Evolutionary conservation across 345 rosid genomes (phyloP).

Genomic region (Pugionium cornutum): DNA sequence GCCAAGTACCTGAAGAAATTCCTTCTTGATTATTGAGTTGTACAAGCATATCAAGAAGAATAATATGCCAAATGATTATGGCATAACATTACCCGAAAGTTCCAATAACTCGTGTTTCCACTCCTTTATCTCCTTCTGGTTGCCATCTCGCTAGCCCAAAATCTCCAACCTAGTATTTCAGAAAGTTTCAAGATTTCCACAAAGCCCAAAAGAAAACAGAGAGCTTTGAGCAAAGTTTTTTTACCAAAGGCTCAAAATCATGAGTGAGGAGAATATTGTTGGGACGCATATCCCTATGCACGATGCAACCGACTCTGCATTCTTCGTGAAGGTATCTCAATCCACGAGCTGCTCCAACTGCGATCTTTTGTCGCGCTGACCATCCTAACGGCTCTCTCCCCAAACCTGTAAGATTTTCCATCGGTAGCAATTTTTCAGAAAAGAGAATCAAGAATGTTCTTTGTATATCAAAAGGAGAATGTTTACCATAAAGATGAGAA

Average conservation of each 20-base stretch:
- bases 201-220: constrained; percentile 12
- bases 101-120: constrained; percentile 92
- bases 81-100: constrained; percentile 70
- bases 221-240: constrained; percentile 15
- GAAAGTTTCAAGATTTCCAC: constrained; percentile 11
- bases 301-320: constrained; percentile 98
- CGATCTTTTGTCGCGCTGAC: constrained; percentile 92
- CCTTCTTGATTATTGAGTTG: constrained; percentile 4
- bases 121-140: constrained; percentile 94
- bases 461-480: constrained; percentile 18
- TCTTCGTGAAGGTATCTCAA: constrained; percentile 98
- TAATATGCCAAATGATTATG: background rate
- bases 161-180: constrained; percentile 72
- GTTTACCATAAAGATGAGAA: constrained; percentile 88
- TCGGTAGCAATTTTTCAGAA: background rate
- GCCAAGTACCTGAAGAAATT: constrained; percentile 69
- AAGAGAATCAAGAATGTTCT: background rate
- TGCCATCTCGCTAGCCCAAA: constrained; percentile 99
- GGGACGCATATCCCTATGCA: constrained; percentile 96
- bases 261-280: constrained; percentile 94
- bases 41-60: constrained; percentile 4
- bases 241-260: constrained; percentile 93
- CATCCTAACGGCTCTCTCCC: constrained; percentile 63
- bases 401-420: constrained; percentile 47
- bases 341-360: constrained; percentile 97